Evolutionary conservation across 108 stramenopile species (phyloP), one percentile per base, ranked within the genome.

Genomic region (Nitzschia sp.): DNA sequence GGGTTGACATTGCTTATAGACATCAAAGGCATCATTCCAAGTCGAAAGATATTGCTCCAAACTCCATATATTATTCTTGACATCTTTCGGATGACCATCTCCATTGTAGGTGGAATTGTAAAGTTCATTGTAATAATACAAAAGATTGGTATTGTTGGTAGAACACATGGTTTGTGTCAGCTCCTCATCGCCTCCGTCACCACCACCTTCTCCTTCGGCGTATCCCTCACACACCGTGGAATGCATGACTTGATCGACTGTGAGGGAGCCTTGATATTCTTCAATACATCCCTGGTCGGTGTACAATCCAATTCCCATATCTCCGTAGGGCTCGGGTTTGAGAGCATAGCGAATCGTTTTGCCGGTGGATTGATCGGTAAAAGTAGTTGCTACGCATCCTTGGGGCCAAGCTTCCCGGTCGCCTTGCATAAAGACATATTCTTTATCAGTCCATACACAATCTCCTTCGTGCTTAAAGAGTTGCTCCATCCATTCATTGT

Each of bases 381-480:
- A 19, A 28, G 55, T 34, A 0, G 66, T 68, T 28, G 54, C 54
- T 3, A 42, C 34, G 55, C 81, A 82, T 47, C 79, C 82, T 48
- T 57, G 55, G 3, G 82, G 81, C 72, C 79, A 82, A 27, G 49
- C 64, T 62, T 70, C 42, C 35, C 76, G 54, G n/a, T 63, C 72
- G 28, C 45, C 42, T n/a, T 70, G 68, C 77, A 68, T 71, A 42
- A 78, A 69, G 36, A 68, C 56, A 35, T 85, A 85, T 34, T 80
- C 76, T 18, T 85, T 77, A 3, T 82, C 78, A 27, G 55, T 32
- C 89, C 86, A 88, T 2, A 82, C 59, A 54, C 86, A 87, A 24
- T 73, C 47, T 25, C 82, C 86, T 53, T 82, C 74, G 63, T 91
- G 86, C 54, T 91, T 88, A 64, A 91, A 86, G 5, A 91, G 81